Evolutionary conservation across 2,329 filamentous ascomycete species (phyloP), one percentile per base, ranked within the genome.

Genomic region (Colletotrichum aenigma): DNA sequence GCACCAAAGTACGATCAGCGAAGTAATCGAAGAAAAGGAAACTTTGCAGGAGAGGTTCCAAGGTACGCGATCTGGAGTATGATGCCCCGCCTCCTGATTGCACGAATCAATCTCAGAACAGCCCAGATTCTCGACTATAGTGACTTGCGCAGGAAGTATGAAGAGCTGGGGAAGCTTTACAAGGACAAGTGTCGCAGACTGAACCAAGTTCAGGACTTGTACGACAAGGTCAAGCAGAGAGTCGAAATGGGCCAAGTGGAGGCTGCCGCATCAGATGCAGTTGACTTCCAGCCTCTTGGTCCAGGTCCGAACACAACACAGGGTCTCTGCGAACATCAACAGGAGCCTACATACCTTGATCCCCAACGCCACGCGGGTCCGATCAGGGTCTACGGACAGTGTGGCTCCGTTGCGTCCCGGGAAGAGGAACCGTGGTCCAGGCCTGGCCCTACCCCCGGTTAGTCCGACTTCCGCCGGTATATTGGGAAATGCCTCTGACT

Each of bases 1-100:
- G 58, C 89, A 96, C 81, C 94, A 97, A 79, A 94, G 93, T 79
- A 87, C 94, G 2, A 90, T 96, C 61, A 91, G 92, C 77, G 93
- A 96, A 76, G 94, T 95, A 9, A 96, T 96, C 80, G 83, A 90
- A 1, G 92, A 96, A 80, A 94, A 96, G 71, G 88, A 90, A 28
- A 88, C 84, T 55, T 84, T 97, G 16, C 92, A 94, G 68, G 89
- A 91, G 34, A 93, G 92, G 80, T 82, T 96, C 30, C 85, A 90
- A 72, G 87, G 94, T 94, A 77, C 71, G 88, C 80, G 8, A n/a
- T 48, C 21, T 16, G 52, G 58, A 30, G 26, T n/a, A 62, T 15
- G 30, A 34, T n/a, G 10, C 30, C 1, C 60, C 16, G 18, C 18
- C 32, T 36, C 80, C 71, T 74, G 16, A 28, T 78, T 12, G 21